Conservation (phyloP, 1,139 yeast genomes). For the Zygoascus sp. region DNA sequence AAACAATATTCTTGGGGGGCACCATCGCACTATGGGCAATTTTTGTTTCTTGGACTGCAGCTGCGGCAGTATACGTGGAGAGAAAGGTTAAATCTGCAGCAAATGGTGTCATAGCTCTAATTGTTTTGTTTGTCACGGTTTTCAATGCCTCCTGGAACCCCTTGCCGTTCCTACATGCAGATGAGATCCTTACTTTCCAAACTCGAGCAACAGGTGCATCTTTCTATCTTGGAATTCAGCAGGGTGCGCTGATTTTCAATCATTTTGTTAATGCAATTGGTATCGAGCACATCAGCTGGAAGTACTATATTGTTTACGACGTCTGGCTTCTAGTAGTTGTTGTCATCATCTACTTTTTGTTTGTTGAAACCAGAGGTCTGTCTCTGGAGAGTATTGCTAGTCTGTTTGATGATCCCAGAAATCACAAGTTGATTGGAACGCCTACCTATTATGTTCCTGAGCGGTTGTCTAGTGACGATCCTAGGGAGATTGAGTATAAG, state of each 20-base stretch:
- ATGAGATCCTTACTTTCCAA: constrained; percentile 39
- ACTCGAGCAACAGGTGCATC: constrained; percentile 35
- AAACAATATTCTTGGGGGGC: constrained; percentile 6
- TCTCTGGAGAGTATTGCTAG: constrained; percentile 36
- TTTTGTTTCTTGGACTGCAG: constrained; percentile 11
- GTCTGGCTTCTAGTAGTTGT: constrained; percentile 5
- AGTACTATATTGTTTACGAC: constrained; percentile 29
- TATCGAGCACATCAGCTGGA: constrained; percentile 25
- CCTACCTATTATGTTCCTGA: not conserved
- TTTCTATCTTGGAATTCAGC: constrained; percentile 24
- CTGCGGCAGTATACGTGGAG: constrained; percentile 5
- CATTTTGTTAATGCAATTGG: constrained; percentile 56
- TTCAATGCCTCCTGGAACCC: constrained; percentile 10
- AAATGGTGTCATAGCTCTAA: constrained; percentile 4
- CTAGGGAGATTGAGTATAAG: not conserved
- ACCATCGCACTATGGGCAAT: not conserved
- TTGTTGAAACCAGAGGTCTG: constrained; percentile 20
- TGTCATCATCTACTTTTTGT: constrained; percentile 12
- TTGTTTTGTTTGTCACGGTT: not conserved
- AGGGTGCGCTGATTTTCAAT: constrained; percentile 30
- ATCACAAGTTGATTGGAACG: not conserved
- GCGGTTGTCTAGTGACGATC: not conserved
- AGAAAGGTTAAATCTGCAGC: not conserved
- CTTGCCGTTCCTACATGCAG: constrained; percentile 28
- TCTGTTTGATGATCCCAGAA: constrained; percentile 31